These are phyloP conservation scores for Pouteria campechiana DNA, from an alignment of 179 eudicot genomes.

Conservation along the genomic window DNA sequence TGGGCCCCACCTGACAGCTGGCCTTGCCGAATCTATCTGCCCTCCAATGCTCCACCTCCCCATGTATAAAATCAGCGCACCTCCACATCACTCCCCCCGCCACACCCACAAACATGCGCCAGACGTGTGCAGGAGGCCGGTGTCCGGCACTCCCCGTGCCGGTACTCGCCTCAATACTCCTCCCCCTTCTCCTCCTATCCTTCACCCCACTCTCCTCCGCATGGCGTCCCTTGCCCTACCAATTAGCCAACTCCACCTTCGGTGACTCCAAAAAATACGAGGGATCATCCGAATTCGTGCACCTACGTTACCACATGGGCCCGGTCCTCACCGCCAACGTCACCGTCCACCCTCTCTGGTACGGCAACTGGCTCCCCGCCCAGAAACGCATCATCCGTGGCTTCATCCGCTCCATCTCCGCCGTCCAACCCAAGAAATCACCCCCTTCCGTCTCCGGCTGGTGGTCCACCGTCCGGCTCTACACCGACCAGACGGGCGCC, in stretches of 20 bases:
- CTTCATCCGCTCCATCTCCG: slow-evolving; percentile 61
- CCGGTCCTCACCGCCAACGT: slow-evolving; percentile 74
- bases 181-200: slow-evolving; percentile 9
- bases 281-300: slow-evolving; percentile 71
- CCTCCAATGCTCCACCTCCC: slow-evolving; percentile 30
- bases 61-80: not conserved
- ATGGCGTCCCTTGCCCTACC: slow-evolving; percentile 71
- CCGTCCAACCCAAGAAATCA: slow-evolving; percentile 22
- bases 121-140: not conserved
- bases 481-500: slow-evolving; percentile 83
- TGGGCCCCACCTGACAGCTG: slow-evolving; percentile 21
- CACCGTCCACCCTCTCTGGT: slow-evolving; percentile 73
- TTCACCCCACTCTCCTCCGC: slow-evolving; percentile 7
- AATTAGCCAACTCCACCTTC: slow-evolving; percentile 18
- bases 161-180: slow-evolving; percentile 9
- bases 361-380: slow-evolving; percentile 51
- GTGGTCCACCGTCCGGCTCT: slow-evolving; percentile 77
- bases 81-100: not conserved
- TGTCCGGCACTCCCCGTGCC: slow-evolving; percentile 4
- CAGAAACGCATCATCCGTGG: slow-evolving; percentile 81
- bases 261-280: slow-evolving; percentile 59
- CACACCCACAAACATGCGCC: not conserved
- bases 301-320: slow-evolving; percentile 80
- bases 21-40: slow-evolving; percentile 42
- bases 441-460: slow-evolving; percentile 62